Evolutionary conservation across 1,139 yeast genomes (phyloP).

Genomic region (Lodderomyces margitis): DNA sequence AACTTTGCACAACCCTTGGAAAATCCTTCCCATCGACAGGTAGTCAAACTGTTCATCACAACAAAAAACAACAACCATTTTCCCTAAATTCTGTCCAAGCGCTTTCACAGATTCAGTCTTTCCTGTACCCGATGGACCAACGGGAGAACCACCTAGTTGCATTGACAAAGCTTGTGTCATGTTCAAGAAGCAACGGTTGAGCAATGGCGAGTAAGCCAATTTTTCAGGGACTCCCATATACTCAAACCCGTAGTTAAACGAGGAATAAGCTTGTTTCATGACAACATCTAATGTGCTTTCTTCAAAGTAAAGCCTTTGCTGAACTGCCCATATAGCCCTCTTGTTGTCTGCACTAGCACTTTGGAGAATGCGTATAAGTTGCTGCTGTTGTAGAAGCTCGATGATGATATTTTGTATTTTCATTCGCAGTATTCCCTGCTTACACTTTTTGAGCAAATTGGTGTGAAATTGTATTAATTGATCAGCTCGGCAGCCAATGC

Average conservation of each 20-base stretch:
- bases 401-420: conserved; percentile 61
- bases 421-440: conserved; percentile 18
- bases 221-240: conserved; percentile 76
- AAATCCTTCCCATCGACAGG: conserved; percentile 73
- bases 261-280: conserved; percentile 54
- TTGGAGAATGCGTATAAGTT: conserved; percentile 25
- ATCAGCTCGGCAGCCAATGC: conserved; percentile 16
- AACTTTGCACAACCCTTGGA: conserved; percentile 78
- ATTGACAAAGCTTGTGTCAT: conserved; percentile 76
- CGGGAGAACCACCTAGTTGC: conserved; percentile 83
- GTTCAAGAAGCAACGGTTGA: conserved; percentile 61
- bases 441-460: neutral
- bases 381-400: conserved; percentile 64
- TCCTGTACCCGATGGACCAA: conserved; percentile 98
- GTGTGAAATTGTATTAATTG: conserved; percentile 6
- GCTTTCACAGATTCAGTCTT: conserved; percentile 92
- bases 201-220: conserved; percentile 74
- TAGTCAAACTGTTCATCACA: conserved; percentile 91
- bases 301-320: conserved; percentile 51
- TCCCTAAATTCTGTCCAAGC: conserved; percentile 75
- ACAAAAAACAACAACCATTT: conserved; percentile 79
- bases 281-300: conserved; percentile 27
- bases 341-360: conserved; percentile 3
- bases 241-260: conserved; percentile 71
- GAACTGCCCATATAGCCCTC: conserved; percentile 46